These are phyloP conservation scores for Psilocybe sp. DNA, from an alignment of 768 basidiomycete species.

Conservation along the genomic window DNA sequence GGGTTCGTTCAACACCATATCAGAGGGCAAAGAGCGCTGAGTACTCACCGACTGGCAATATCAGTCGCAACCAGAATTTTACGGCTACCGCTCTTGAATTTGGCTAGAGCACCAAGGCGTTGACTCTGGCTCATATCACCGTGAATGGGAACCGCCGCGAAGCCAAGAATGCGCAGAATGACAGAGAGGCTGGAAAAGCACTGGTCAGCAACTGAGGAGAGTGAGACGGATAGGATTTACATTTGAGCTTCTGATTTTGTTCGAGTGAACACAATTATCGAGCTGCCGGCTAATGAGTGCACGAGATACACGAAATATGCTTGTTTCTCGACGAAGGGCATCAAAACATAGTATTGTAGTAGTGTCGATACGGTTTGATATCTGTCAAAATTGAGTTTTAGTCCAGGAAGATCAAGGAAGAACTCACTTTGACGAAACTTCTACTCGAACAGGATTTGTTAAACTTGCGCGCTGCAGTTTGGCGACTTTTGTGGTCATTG, in stretches of 20 bases:
- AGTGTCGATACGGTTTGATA: slow-evolving; percentile 96
- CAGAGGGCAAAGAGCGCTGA: not conserved
- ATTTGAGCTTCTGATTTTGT: slow-evolving; percentile 92
- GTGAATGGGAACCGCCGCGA: slow-evolving; percentile 93
- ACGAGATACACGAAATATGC: slow-evolving; percentile 85
- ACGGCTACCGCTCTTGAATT: slow-evolving; percentile 94
- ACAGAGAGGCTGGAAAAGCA: slow-evolving; percentile 65
- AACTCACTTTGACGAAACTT: slow-evolving; percentile 87
- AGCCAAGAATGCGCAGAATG: slow-evolving; percentile 85
- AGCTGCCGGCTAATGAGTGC: slow-evolving; percentile 87
- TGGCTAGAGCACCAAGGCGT: slow-evolving; percentile 87
- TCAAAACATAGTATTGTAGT: slow-evolving; percentile 92
- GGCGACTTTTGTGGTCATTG: slow-evolving; percentile 98
- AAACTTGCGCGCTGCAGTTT: slow-evolving; percentile 94
- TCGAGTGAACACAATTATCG: slow-evolving; percentile 93
- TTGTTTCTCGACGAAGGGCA: slow-evolving; percentile 90
- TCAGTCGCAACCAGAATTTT: slow-evolving; percentile 94
- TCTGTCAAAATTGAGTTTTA: slow-evolving; percentile 41
- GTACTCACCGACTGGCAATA: slow-evolving; percentile 81
- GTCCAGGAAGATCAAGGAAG: not conserved
- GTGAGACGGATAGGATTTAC: slow-evolving; percentile 30
- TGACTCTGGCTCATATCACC: slow-evolving; percentile 94
- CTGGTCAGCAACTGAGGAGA: not conserved
- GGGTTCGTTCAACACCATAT: not conserved
- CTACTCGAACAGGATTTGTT: slow-evolving; percentile 88